phyloP scores from a whole-genome alignment of 2,329 filamentous ascomycete genomes.

The Lasiodiplodia citricola region DNA sequence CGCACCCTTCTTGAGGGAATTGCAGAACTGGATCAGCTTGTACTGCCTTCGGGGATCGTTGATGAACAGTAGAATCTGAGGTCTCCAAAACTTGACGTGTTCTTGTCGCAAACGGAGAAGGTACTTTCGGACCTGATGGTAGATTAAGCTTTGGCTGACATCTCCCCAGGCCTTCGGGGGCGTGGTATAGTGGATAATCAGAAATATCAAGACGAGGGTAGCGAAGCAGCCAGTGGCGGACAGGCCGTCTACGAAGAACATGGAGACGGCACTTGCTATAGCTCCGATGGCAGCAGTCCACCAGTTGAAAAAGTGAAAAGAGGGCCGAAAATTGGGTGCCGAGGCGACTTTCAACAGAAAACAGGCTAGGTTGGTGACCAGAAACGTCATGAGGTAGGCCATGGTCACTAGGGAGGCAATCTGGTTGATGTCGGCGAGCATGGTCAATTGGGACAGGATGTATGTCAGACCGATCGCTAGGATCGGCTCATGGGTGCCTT shows the following conservation, averaged over 20 bases:
- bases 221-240: conserved; percentile 79
- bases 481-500: conserved; percentile 74
- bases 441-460: conserved; percentile 74
- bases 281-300: conserved; percentile 78
- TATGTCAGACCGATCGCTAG: conserved; percentile 79
- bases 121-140: conserved; percentile 87
- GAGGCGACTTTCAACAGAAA: conserved; percentile 86
- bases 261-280: conserved; percentile 76
- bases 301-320: conserved; percentile 89
- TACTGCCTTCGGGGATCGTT: conserved; percentile 83
- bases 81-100: conserved; percentile 93
- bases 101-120: conserved; percentile 81
- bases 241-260: conserved; percentile 88
- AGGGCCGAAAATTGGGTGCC: conserved; percentile 85
- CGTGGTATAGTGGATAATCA: conserved; percentile 83
- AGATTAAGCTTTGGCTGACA: conserved; percentile 87
- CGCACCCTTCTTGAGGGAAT: conserved; percentile 85
- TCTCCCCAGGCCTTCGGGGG: conserved; percentile 90
- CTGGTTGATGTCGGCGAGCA: conserved; percentile 83
- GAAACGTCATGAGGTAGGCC: conserved; percentile 91
- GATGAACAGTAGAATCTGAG: conserved; percentile 82
- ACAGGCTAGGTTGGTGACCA: conserved; percentile 86
- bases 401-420: conserved; percentile 91
- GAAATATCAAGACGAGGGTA: conserved; percentile 75
- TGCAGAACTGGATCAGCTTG: conserved; percentile 87